Conservation (phyloP, 805 yeast species). For the Blastobotrys attinorum region DNA sequence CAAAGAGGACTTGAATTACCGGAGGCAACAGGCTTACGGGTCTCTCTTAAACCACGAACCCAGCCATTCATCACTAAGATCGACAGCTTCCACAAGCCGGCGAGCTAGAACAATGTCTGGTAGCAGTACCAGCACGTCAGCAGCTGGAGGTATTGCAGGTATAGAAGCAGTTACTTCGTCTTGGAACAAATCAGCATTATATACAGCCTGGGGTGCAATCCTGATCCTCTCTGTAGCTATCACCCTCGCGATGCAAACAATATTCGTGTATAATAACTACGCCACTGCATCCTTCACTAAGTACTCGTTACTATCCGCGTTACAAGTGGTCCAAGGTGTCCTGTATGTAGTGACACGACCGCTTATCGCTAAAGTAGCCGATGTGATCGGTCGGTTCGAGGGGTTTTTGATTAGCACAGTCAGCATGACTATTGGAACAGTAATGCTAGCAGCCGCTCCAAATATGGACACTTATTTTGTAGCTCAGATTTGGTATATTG, state of each 20-base stretch:
- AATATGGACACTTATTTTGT: slow-evolving; percentile 31
- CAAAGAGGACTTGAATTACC: neutral
- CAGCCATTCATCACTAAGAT: neutral
- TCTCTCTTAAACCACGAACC: neutral
- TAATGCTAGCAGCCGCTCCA: slow-evolving; percentile 32
- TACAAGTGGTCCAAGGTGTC: slow-evolving; percentile 34
- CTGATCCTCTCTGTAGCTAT: slow-evolving; percentile 10
- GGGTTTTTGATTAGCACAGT: slow-evolving; percentile 29
- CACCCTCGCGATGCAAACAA: slow-evolving; percentile 8
- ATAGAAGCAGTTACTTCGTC: slow-evolving; percentile 7
- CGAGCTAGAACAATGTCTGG: neutral
- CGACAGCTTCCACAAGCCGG: neutral
- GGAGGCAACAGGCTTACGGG: neutral
- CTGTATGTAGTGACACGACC: slow-evolving; percentile 35
- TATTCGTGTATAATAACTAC: slow-evolving; percentile 24
- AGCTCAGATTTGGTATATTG: slow-evolving; percentile 33
- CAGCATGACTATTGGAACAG: slow-evolving; percentile 25
- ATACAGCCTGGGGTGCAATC: slow-evolving; percentile 10
- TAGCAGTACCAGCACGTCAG: too few relatives aligned
- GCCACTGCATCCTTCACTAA: slow-evolving; percentile 35
- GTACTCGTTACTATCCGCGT: slow-evolving; percentile 35
- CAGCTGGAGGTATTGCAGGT: slow-evolving; percentile 6
- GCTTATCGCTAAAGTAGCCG: slow-evolving; percentile 35
- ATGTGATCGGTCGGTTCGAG: slow-evolving; percentile 34
- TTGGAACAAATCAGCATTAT: slow-evolving; percentile 9